Evolutionary conservation across 1,139 yeast species (phyloP).

Genomic region (Yamadazyma friedrichii): DNA sequence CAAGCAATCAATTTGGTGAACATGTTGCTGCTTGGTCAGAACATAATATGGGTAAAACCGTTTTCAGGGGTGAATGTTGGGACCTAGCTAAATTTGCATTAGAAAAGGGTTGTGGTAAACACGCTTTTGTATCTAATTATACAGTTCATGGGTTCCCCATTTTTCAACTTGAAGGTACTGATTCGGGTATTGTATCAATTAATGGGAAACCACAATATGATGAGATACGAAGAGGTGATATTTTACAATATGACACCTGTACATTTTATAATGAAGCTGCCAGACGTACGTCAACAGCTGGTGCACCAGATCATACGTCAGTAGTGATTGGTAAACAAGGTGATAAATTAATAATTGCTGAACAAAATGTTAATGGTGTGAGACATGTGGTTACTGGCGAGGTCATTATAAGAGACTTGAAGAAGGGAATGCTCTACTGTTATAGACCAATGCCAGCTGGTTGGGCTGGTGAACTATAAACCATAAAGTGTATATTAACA

Average conservation of each 20-base stretch:
- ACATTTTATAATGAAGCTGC: conserved; percentile 34
- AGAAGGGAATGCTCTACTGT: conserved; percentile 47
- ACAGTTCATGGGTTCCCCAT: conserved; percentile 60
- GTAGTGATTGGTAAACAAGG: conserved; percentile 45
- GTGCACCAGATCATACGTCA: conserved; percentile 69
- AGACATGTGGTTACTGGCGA: conserved; percentile 48
- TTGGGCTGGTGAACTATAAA: conserved; percentile 10
- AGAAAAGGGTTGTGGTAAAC: conserved; percentile 57
- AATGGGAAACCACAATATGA: conserved; percentile 26
- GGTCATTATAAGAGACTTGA: conserved; percentile 41
- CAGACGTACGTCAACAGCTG: conserved; percentile 36
- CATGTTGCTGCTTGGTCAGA: conserved; percentile 67
- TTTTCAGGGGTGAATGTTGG: conserved; percentile 81
- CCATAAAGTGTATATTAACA: too few species aligned
- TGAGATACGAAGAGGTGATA: conserved; percentile 42
- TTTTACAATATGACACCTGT: conserved; percentile 41
- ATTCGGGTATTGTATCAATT: conserved; percentile 17
- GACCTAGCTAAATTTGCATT: conserved; percentile 68
- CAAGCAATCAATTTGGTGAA: conserved; percentile 46
- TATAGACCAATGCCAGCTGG: conserved; percentile 50
- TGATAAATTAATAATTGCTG: conserved; percentile 44
- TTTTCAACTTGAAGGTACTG: conserved; percentile 32
- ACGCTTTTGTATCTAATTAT: conserved; percentile 59
- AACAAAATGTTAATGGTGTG: conserved; percentile 60
- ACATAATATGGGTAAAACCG: conserved; percentile 49